phyloP scores from a whole-genome alignment of 164 flowering plant genomes.

The Vitis cinerea region DNA sequence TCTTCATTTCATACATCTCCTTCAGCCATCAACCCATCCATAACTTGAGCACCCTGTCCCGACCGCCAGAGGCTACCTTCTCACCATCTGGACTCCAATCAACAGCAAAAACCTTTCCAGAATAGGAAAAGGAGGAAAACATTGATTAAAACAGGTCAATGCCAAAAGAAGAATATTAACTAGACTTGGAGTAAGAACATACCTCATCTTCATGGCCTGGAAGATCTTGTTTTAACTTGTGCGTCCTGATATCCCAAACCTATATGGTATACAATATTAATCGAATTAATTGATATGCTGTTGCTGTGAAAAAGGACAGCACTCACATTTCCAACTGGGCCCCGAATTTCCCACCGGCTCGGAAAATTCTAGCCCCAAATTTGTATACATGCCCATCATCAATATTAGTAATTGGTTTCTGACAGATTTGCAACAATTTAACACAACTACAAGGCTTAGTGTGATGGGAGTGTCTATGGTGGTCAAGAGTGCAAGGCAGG shows the following conservation, averaged over 20 bases:
- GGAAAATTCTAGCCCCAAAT: too few relatives aligned
- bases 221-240: conserved; percentile 86
- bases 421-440: too few relatives aligned
- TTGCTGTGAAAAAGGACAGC: too few relatives aligned
- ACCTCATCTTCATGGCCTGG: conserved; percentile 99
- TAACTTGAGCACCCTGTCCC: conserved; percentile 74
- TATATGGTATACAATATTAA: conserved; percentile 11
- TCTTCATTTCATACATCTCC: not conserved
- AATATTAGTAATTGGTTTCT: too few relatives aligned
- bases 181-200: conserved; percentile 1
- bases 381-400: too few relatives aligned
- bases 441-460: too few relatives aligned
- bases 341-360: too few relatives aligned
- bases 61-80: conserved; percentile 98
- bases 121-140: not conserved
- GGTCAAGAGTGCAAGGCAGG: too few relatives aligned
- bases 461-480: too few relatives aligned
- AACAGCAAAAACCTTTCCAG: conserved; percentile 81
- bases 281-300: not conserved
- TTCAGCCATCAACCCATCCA: conserved; percentile 74
- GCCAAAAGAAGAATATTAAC: not conserved
- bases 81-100: conserved; percentile 99
- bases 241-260: conserved; percentile 92
- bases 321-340: too few relatives aligned
- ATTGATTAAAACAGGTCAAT: not conserved